A percentile compares a stretch with the other conserved stretches of the same genome.
phyloP scores from a whole-genome alignment of 2,329 filamentous ascomycete species.

The Neonectria magnoliae region DNA sequence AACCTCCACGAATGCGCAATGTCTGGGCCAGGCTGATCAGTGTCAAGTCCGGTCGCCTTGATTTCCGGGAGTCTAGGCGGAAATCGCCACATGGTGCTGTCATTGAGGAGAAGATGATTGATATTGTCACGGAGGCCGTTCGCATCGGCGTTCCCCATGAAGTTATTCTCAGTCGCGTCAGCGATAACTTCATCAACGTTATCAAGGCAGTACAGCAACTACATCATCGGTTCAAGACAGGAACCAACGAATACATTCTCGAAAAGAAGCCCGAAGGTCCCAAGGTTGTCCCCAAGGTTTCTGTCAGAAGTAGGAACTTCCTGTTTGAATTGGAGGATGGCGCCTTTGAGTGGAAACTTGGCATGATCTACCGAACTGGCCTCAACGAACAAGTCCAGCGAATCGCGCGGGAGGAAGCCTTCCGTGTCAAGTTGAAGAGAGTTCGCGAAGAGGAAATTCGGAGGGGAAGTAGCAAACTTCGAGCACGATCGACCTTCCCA shows the following conservation, averaged over 20 bases:
- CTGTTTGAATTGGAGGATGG: constrained; percentile 96
- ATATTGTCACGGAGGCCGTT: constrained; percentile 85
- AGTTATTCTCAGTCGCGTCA: constrained; percentile 85
- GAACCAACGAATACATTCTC: constrained; percentile 87
- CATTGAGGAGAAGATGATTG: constrained; percentile 82
- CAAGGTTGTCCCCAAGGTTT: constrained; percentile 87
- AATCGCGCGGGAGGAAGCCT: constrained; percentile 89
- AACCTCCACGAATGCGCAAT: constrained; percentile 81
- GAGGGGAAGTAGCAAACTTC: constrained; percentile 61
- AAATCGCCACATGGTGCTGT: constrained; percentile 69
- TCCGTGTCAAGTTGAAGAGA: constrained; percentile 85
- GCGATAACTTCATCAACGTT: constrained; percentile 92
- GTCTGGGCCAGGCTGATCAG: constrained; percentile 90
- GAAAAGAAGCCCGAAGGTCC: constrained; percentile 87
- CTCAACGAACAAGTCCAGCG: constrained; percentile 90
- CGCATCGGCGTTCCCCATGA: constrained; percentile 91
- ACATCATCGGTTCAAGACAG: constrained; percentile 91
- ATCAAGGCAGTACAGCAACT: constrained; percentile 89
- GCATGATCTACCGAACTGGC: constrained; percentile 91
- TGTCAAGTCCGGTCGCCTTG: constrained; percentile 81
- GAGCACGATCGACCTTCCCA: constrained; percentile 63
- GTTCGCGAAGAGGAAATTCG: constrained; percentile 76
- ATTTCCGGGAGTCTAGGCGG: constrained; percentile 79
- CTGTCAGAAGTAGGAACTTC: constrained; percentile 81
- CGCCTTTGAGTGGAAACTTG: constrained; percentile 96